These are phyloP conservation scores for Malus hybrid DNA, from an alignment of 331 rosid genomes.

Conservation along the genomic window DNA sequence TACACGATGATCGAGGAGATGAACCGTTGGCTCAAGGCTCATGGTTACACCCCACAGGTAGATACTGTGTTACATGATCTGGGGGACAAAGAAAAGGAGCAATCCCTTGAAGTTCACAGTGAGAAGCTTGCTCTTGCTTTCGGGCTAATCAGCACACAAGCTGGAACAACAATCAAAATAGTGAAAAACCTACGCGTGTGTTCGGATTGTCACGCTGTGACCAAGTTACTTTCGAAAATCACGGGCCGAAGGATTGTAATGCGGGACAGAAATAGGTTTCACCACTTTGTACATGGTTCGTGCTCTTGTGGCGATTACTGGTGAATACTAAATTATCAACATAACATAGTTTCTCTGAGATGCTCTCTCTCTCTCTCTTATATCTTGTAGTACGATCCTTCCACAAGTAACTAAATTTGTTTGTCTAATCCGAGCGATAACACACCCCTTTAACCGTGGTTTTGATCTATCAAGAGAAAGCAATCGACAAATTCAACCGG, in stretches of 20 bases:
- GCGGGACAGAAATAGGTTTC: conserved; percentile 83
- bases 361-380: background rate
- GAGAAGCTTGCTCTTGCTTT: conserved; percentile 87
- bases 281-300: conserved; percentile 65
- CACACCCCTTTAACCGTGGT: background rate
- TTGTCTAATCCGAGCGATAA: too few species aligned
- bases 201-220: conserved; percentile 68
- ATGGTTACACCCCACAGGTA: conserved; percentile 56
- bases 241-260: conserved; percentile 56
- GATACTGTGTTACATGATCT: conserved; percentile 67
- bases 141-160: conserved; percentile 67
- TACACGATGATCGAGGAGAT: conserved; percentile 63
- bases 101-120: conserved; percentile 72
- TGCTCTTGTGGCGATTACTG: conserved; percentile 82
- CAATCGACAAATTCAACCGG: background rate
- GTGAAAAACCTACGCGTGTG: conserved; percentile 84
- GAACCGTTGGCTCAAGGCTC: conserved; percentile 52
- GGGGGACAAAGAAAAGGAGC: conserved; percentile 59
- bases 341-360: background rate
- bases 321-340: conserved; percentile 24
- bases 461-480: background rate
- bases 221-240: conserved; percentile 61
- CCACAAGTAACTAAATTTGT: background rate
- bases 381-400: background rate
- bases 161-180: conserved; percentile 58